A percentile compares a stretch with the other conserved stretches of the same genome.
Evolutionary conservation across 1,284 basidiomycete species (phyloP).

Genomic region (Cronartium ribicola): DNA sequence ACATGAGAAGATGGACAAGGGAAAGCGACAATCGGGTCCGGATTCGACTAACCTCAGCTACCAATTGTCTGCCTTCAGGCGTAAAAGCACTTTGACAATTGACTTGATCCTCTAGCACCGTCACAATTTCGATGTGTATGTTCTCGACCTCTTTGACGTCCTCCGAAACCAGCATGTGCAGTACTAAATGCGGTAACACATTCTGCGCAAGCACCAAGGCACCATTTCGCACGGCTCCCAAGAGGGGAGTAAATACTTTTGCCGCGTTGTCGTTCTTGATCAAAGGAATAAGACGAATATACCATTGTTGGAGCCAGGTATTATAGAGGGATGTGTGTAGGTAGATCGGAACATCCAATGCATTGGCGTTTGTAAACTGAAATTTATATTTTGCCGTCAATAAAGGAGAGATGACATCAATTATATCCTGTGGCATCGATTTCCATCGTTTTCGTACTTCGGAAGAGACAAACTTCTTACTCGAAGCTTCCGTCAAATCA

Average conservation of each 20-base stretch:
- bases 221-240: slow-evolving; percentile 72
- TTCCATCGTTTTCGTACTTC: slow-evolving; percentile 72
- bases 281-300: slow-evolving; percentile 67
- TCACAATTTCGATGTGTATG: slow-evolving; percentile 72
- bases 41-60: slow-evolving; percentile 68
- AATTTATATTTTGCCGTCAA: slow-evolving; percentile 61
- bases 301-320: slow-evolving; percentile 94
- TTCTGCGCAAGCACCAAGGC: slow-evolving; percentile 87
- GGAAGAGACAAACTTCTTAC: slow-evolving; percentile 55
- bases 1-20: background rate
- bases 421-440: slow-evolving; percentile 71
- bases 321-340: slow-evolving; percentile 71
- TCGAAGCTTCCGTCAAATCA: slow-evolving; percentile 59
- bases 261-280: slow-evolving; percentile 60
- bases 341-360: slow-evolving; percentile 64
- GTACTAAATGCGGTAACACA: slow-evolving; percentile 83
- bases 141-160: slow-evolving; percentile 61
- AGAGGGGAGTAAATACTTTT: slow-evolving; percentile 73
- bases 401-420: slow-evolving; percentile 85
- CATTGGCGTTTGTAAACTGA: background rate
- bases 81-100: slow-evolving; percentile 60
- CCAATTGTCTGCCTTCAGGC: slow-evolving; percentile 72
- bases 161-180: slow-evolving; percentile 79
- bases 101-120: slow-evolving; percentile 83
- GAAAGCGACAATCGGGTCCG: background rate